Base-by-base conservation (phyloP, 371 early-diverging fungal species). In the Circinella umbellata region DNA sequence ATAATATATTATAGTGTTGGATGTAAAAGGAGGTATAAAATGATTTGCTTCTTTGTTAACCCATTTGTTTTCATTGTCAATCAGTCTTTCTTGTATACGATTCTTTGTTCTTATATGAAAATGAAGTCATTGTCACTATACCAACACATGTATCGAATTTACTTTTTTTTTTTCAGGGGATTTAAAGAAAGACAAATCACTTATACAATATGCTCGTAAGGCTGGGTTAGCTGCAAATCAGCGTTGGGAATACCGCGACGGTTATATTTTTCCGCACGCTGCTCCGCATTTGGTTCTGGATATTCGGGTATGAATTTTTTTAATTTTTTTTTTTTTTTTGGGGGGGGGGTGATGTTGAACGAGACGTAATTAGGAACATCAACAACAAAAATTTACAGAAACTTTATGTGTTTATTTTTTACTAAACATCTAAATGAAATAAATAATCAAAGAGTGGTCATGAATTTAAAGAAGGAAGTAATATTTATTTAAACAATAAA, bases 161-260 rank as follows among this genome's bases (percentile, higher is more conserved):
- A 27, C 0, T 27, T 27, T 27, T 2, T 27, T 51, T 13, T n/a
- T 13, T n/a, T 18, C 42, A 71, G 62, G 70, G 61, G 81, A 74
- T 34, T 69, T 82, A 53, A 74, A 76, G 48, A 69, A 75, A 8
- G 79, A 82, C 53, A 82, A 78, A 42, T 27, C 65, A 2, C 73
- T 82, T n/a, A 78, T 82, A 64, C 82, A 82, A 68, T 82, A 80
- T 71, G 78, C 77, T 60, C 82, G 82, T 48, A 82, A 82, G 39
- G 75, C 80, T 57, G 80, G 80, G 65, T 68, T 82, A 68, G 82
- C 82, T n/a, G 73, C 75, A 14, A 82, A 82, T 53, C 82, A 82
- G 71, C 66, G 78, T 69, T 82, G 82, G 82, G 67, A 72, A 38
- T 82, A 76, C 47, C 71, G 75, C 48, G 74, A 82, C 61, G 82